Base-by-base conservation (phyloP, 179 eudicot species). In the Gypsophila paniculata region DNA sequence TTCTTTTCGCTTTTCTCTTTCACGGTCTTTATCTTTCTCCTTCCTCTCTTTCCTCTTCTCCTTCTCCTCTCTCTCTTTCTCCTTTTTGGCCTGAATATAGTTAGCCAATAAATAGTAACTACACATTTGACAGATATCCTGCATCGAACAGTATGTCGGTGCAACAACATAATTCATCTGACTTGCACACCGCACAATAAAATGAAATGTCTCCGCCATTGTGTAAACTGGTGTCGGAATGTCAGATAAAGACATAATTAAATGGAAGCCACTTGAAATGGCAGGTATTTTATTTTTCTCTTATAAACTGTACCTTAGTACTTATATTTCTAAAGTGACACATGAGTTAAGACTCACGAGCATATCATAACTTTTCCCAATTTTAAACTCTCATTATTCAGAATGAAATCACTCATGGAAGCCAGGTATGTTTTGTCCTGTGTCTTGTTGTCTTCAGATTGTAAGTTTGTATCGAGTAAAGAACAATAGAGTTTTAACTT, bases 51-150 rank as follows among this genome's bases (percentile, higher is more conserved):
- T 84, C 72, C 77, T 73, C 67, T 69, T 78, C 68, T 87, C 91
- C 71, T 85, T 86, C 80, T 86, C 91, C 80, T 91, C 95, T 71
- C 81, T 84, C 72, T 87, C 95, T 80, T 81, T 92, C 82, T 93
- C 97, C 78, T 89, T 94, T 69, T 88, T 92, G 3, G 77, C 93
- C 97, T 94, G 87, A 75, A 76, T 34, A 70, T 44, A 58, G 38
- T 54, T 42, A 57, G 54, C 21, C 78, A 64, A 6, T 23, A 69
- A n/a, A n/a, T 48, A 0, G n/a, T 5, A 69, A 8, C 48, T 13
- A 48, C 22, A 59, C 53, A 68, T 44, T 12, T 59, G 26, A 70
- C 53, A 46, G 39, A 13, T 32, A 42, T 29, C 39, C 10, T 19
- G 23, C n/a, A 38, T 36, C 3, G 19, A 21, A 46, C 69, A 42